Evolutionary conservation across 106 monocot species (phyloP), one percentile per base, ranked within the genome.

Genomic region (Allium fistulosum): DNA sequence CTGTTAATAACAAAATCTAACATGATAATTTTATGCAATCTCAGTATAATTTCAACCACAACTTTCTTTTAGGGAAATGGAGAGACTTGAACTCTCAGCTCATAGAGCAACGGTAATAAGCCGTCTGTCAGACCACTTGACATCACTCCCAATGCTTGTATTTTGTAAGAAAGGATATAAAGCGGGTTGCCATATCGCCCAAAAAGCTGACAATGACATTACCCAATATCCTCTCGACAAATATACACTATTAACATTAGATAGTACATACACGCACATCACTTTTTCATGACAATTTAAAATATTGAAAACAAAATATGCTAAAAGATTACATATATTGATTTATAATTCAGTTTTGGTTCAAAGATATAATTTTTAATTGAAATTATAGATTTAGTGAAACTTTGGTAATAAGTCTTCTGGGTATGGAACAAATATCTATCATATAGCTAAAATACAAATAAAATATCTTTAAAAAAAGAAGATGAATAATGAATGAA

Each of bases 31-130:
- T 69, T 66, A 78, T 15, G 37, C 37, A 37, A 55, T 12, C 15
- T 55, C 1, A 55, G 53, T 1, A 55, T 15, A 12, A 15, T 12
- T 12, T 12, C 6, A 3, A 64, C 53, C 45, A 58, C 37, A 16
- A 75, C 9, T 62, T 46, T 47, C 53, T 57, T 63, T 12, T 58
- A 79, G 93, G 91, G 93, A 87, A 87, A 99, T 99, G 99, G 99
- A 93, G 93, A 99, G 99, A 93, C 66, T 99, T 81, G 99, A 99
- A 99, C 99, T 93, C 99, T 99, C 99, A 93, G 93, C 92, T 92
- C 87, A 61, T 28, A 68, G 82, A 96, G 95, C 88, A 76, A 99
- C 77, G 85, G 92, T 58, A 69, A 12, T 71, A 63, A 69, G 80
- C 99, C 90, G 83, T 80, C 85, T 90, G 99, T 99, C 93, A 87